Evolutionary conservation across 441 rosid species (phyloP).

Genomic region (Pelargonium australe): DNA sequence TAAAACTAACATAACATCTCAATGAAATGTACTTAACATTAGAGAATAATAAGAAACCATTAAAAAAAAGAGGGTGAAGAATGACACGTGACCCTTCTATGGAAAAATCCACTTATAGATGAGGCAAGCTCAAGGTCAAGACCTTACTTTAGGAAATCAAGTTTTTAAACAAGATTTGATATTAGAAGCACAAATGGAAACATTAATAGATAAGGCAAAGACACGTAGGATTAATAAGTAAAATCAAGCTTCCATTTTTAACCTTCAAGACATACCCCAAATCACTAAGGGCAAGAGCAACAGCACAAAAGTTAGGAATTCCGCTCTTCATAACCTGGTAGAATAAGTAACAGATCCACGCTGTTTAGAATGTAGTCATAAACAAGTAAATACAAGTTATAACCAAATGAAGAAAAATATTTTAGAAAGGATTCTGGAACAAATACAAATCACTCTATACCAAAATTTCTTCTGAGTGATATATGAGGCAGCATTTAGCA

Average conservation of each 20-base stretch:
- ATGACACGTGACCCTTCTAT: too few species aligned
- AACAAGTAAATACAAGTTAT: neutral
- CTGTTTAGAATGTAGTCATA: neutral
- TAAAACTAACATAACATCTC: too few species aligned
- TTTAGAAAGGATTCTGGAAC: neutral
- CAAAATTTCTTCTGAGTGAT: neutral
- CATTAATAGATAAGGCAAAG: neutral
- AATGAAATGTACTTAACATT: too few species aligned
- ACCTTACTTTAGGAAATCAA: too few species aligned
- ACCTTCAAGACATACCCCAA: constrained; percentile 20
- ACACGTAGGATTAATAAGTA: too few species aligned
- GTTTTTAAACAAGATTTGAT: too few species aligned
- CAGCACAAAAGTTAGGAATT: constrained; percentile 24
- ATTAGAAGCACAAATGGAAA: neutral
- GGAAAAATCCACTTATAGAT: too few species aligned
- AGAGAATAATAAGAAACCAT: too few species aligned
- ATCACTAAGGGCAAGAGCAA: constrained; percentile 24
- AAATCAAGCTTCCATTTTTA: neutral
- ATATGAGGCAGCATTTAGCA: too few species aligned
- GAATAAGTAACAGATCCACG: constrained; percentile 4
- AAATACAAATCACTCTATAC: neutral
- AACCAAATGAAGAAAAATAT: neutral
- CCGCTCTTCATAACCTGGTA: constrained; percentile 55
- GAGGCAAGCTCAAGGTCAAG: too few species aligned
- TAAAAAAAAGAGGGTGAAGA: too few species aligned